phyloP scores from a whole-genome alignment of 345 rosid genomes.

The Murraya paniculata region DNA sequence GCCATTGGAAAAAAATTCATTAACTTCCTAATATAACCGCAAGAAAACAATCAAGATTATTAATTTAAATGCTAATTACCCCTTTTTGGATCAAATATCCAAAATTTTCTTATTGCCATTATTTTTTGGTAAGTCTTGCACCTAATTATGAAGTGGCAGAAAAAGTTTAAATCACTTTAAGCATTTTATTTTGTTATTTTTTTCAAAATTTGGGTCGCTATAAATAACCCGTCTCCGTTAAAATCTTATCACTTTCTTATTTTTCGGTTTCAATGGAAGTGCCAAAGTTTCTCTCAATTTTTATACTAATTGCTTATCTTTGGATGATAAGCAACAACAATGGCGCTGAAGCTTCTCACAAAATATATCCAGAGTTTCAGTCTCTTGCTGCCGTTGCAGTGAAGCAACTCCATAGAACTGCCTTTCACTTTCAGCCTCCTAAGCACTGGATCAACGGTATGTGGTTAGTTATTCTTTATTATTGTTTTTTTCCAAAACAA shows the following conservation, averaged over 20 bases:
- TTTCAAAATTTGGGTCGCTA: neutral
- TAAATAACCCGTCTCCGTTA: neutral
- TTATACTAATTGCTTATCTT: neutral
- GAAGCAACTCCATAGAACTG: constrained; percentile 48
- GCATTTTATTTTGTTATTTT: no score
- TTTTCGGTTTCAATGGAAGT: constrained; percentile 6
- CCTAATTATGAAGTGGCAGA: neutral
- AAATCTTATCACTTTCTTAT: no score
- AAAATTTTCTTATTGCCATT: neutral
- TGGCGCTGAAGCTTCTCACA: constrained; percentile 52
- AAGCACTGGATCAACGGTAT: constrained; percentile 88
- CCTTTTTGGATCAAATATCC: neutral
- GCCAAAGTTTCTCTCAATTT: neutral
- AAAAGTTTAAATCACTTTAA: neutral
- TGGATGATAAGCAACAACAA: constrained; percentile 9
- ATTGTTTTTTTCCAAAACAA: no score
- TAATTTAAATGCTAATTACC: neutral
- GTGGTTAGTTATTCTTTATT: neutral
- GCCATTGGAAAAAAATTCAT: neutral
- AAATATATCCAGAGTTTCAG: constrained; percentile 39
- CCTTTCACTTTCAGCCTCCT: constrained; percentile 82
- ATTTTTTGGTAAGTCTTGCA: neutral
- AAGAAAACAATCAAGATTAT: neutral
- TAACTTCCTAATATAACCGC: neutral
- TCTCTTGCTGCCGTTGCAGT: constrained; percentile 30